Evolutionary conservation across 306 rosid species (phyloP).

Genomic region (Trifolium repens): DNA sequence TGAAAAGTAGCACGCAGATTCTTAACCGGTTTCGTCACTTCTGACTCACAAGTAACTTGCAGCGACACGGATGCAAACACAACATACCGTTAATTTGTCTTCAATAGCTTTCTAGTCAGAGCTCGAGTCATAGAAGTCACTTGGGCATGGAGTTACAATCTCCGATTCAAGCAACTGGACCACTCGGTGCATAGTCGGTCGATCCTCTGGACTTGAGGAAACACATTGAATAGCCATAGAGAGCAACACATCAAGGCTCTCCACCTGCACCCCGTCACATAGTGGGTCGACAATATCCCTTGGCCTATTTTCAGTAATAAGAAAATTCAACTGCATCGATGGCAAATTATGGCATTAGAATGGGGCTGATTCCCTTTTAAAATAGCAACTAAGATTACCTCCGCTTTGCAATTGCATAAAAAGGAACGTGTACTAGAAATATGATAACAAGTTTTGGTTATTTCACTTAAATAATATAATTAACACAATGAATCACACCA

Average conservation of each 20-base stretch:
- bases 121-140: slow-evolving; percentile 88
- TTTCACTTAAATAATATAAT: slow-evolving; percentile 12
- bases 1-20: slow-evolving; percentile 38
- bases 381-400: slow-evolving; percentile 29
- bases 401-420: not conserved
- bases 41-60: slow-evolving; percentile 38
- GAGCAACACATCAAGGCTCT: slow-evolving; percentile 91
- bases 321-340: slow-evolving; percentile 80
- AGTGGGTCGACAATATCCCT: slow-evolving; percentile 80
- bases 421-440: slow-evolving; percentile 34
- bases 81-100: slow-evolving; percentile 33
- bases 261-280: slow-evolving; percentile 87
- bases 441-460: slow-evolving; percentile 28
- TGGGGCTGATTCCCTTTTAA: slow-evolving; percentile 31
- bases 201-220: slow-evolving; percentile 89
- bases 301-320: slow-evolving; percentile 76
- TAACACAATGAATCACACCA: slow-evolving; percentile 4
- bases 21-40: slow-evolving; percentile 41
- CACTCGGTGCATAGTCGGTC: slow-evolving; percentile 97
- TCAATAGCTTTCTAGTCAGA: slow-evolving; percentile 60
- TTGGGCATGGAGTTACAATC: slow-evolving; percentile 96
- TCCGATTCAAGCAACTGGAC: slow-evolving; percentile 94
- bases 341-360: slow-evolving; percentile 41
- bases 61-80: slow-evolving; percentile 39
- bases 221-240: slow-evolving; percentile 85